Evolutionary conservation across 1,139 yeast species (phyloP), one percentile per base, ranked within the genome.

Genomic region (Scheffersomyces lignicola): DNA sequence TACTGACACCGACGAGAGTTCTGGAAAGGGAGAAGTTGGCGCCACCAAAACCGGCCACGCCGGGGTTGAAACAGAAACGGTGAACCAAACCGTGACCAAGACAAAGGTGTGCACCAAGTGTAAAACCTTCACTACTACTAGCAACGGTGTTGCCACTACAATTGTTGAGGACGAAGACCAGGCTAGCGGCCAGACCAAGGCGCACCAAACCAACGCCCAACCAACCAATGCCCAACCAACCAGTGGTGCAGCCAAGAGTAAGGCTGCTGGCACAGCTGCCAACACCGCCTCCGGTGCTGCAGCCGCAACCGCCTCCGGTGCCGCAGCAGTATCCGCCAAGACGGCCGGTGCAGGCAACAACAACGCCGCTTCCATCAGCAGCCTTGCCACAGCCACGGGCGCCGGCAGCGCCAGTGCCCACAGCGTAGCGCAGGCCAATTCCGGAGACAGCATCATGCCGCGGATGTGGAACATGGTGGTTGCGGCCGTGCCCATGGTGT

Each of bases 181-280:
- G n/a, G n/a, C n/a, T n/a, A 20, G 9, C 23, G n/a, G n/a, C n/a
- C n/a, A n/a, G n/a, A n/a, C n/a, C n/a, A n/a, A n/a, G n/a, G n/a
- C n/a, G n/a, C n/a, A n/a, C n/a, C n/a, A n/a, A n/a, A n/a, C n/a
- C n/a, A n/a, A n/a, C n/a, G n/a, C n/a, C n/a, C n/a, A n/a, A n/a
- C n/a, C n/a, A n/a, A n/a, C n/a, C n/a, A n/a, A n/a, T n/a, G n/a
- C n/a, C n/a, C n/a, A n/a, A n/a, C n/a, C 75, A 15, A 47, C 60
- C 17, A 52, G 64, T 42, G 77, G 75, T 20, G 47, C 49, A 9
- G 65, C 74, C 7, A 38, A 67, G 31, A 72, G 78, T 48, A 45
- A 57, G 27, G 44, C 46, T 12, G 76, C 64, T 18, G 77, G 77
- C 34, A n/a, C n/a, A n/a, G n/a, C n/a, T n/a, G n/a, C n/a, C 22